Conservation (phyloP, 495 filamentous ascomycete genomes). For the Hypoxylon fragiforme region DNA sequence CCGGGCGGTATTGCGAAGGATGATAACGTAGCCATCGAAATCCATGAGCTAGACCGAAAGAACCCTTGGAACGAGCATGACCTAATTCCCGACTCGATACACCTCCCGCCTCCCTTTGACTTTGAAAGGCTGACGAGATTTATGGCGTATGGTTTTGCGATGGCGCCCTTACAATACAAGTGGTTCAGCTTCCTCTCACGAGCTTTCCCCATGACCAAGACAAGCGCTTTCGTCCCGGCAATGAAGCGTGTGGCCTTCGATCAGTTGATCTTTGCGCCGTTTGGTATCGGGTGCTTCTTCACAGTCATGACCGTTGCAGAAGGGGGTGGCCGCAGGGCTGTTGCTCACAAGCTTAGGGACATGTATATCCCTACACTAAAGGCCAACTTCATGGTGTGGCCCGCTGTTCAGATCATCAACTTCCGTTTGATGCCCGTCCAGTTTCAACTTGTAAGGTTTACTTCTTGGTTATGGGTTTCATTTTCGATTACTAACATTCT, state of each 20-base stretch:
- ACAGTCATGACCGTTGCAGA: conserved; percentile 96
- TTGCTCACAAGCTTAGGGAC: conserved; percentile 84
- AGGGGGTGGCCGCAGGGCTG: conserved; percentile 80
- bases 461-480: neutral
- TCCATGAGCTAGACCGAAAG: conserved; percentile 85
- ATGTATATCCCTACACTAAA: conserved; percentile 93
- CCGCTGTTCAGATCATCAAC: conserved; percentile 93
- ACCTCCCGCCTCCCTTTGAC: conserved; percentile 82
- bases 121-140: conserved; percentile 92
- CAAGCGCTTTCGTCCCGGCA: conserved; percentile 69
- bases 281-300: conserved; percentile 89
- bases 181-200: conserved; percentile 91
- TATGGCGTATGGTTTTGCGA: conserved; percentile 93
- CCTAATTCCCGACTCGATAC: conserved; percentile 64
- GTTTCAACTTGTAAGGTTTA: conserved; percentile 85
- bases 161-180: conserved; percentile 94
- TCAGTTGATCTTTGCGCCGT: conserved; percentile 92
- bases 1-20: conserved; percentile 57
- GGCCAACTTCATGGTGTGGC: conserved; percentile 96
- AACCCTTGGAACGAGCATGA: conserved; percentile 69
- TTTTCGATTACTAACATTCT: conserved; percentile 12
- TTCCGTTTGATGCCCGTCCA: conserved; percentile 94
- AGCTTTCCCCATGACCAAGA: conserved; percentile 82
- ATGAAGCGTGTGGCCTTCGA: conserved; percentile 90
- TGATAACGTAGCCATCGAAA: conserved; percentile 82